Conservation (phyloP, 2,329 filamentous ascomycete genomes). For the Sphaerulina vaccinii region DNA sequence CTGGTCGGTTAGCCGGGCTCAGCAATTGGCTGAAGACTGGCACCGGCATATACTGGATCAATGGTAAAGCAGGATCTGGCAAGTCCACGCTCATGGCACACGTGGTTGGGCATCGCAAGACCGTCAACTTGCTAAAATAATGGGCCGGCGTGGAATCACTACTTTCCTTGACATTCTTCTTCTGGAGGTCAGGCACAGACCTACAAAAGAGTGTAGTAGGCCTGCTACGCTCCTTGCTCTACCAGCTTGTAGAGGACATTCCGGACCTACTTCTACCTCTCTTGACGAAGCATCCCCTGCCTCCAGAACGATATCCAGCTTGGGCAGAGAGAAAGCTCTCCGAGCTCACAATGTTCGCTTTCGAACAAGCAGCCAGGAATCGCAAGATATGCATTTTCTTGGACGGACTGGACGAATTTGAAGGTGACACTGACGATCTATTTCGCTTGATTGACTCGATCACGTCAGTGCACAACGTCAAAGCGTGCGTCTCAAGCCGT, state of each 20-base stretch:
- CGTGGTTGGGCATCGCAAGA: not conserved
- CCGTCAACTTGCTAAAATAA: not conserved
- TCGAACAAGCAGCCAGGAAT: not conserved
- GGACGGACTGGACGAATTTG: slow-evolving; percentile 24
- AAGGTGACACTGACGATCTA: slow-evolving; percentile 10
- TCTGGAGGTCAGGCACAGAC: slow-evolving; percentile 18
- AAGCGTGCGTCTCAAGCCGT: not conserved
- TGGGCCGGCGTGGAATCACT: not conserved
- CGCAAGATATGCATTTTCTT: slow-evolving; percentile 22
- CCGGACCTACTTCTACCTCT: not conserved
- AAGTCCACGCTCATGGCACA: slow-evolving; percentile 20
- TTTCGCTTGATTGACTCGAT: not conserved
- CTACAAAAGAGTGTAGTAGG: slow-evolving; percentile 19
- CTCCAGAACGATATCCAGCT: slow-evolving; percentile 9
- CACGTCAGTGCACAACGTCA: not conserved
- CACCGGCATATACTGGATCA: slow-evolving; percentile 10
- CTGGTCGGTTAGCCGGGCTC: not conserved
- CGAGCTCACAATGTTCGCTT: slow-evolving; percentile 2
- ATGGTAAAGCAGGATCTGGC: slow-evolving; percentile 16
- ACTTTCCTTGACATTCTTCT: slow-evolving; percentile 10
- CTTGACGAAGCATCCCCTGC: not conserved
- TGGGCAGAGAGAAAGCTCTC: not conserved
- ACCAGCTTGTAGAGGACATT: slow-evolving; percentile 6
- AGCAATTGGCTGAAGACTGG: not conserved
- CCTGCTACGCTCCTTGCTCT: slow-evolving; percentile 18